These are phyloP conservation scores for Nemania serpens DNA, from an alignment of 2,329 filamentous ascomycete genomes.

Conservation along the genomic window DNA sequence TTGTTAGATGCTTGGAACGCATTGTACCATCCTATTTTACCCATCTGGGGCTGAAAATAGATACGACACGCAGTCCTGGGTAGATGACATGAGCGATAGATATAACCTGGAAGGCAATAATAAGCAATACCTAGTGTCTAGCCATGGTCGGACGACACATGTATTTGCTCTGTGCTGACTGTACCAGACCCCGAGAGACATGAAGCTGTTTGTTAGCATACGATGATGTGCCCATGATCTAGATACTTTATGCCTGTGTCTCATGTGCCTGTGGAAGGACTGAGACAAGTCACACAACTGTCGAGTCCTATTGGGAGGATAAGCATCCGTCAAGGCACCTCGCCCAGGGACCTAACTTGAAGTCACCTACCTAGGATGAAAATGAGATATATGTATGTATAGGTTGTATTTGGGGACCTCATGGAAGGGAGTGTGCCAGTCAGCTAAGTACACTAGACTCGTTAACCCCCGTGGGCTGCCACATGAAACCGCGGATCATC, in stretches of 20 bases:
- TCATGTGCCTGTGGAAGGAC: background rate
- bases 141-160: background rate
- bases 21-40: background rate
- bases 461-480: conserved; percentile 10
- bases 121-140: background rate
- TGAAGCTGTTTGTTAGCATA: conserved; percentile 3
- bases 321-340: too few relatives aligned
- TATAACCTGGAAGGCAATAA: background rate
- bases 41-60: conserved; percentile 19
- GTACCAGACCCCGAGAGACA: conserved; percentile 1
- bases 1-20: background rate
- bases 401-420: too few relatives aligned
- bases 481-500: conserved; percentile 23
- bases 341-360: too few relatives aligned
- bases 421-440: too few relatives aligned
- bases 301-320: too few relatives aligned
- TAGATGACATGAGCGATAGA: conserved; percentile 1
- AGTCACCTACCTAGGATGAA: too few relatives aligned
- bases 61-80: conserved; percentile 2
- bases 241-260: conserved; percentile 3
- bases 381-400: too few relatives aligned
- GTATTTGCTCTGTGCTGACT: conserved; percentile 18
- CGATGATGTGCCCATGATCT: background rate
- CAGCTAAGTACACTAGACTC: too few relatives aligned
- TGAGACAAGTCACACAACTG: background rate